Evolutionary conservation across 2,329 filamentous ascomycete genomes (phyloP), one percentile per base, ranked within the genome.

Genomic region (Orbilia quercus): DNA sequence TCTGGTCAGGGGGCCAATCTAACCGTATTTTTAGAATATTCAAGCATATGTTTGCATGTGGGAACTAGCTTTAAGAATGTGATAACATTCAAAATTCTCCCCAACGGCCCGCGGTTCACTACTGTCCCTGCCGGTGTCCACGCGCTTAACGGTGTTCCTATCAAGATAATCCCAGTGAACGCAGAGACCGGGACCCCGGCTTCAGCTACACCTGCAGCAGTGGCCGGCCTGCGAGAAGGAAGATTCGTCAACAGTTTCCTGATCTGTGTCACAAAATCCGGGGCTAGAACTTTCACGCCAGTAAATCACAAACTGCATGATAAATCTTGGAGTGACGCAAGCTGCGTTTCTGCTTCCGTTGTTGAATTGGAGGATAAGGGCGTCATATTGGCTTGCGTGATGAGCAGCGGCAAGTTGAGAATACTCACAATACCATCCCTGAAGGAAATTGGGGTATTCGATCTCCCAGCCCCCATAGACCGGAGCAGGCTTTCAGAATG

Each of bases 11-110:
- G n/a, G n/a, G 44, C 28, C 14, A 38, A 9, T 18, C 4, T 28
- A n/a, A n/a, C n/a, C n/a, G n/a, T 20, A 16, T 16, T 7, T 38
- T 6, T 63, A 85, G 86, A 91, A 75, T 99, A 96, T 80, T 98
- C 95, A 0, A 97, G 92, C 78, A 96, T 99, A 65, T 88, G 90
- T 69, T 90, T 95, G 76, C 96, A 98, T 76, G 91, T 96, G 1
- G 95, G 95, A 18, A 98, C 95, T 0, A 93, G 89, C 76, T 81
- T 88, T 28, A 95, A 95, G 42, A 91, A 91, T 77, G 83, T 98
- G 16, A 88, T 89, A 5, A 98, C 94, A 0, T 94, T 98, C 82
- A 97, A 96, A 82, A 84, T 99, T 20, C 82, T 98, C 1, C 95
- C 95, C 0, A 85, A 89, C 12, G 86, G 85, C 59, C 86, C 89